These are phyloP conservation scores for Fusarium sambucinum DNA, from an alignment of 2,329 filamentous ascomycete genomes.

Conservation along the genomic window DNA sequence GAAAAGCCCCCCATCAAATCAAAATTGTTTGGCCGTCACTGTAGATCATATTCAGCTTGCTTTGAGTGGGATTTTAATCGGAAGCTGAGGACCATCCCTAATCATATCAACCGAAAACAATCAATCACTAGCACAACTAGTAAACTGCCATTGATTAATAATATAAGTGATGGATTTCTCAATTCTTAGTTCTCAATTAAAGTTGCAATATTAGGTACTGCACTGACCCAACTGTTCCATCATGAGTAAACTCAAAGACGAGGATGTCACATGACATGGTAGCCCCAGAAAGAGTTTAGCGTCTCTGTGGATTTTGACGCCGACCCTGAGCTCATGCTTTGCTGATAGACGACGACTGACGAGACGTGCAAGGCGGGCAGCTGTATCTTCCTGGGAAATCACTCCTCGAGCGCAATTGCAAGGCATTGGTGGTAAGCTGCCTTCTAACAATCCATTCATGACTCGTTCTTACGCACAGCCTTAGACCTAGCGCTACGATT, in stretches of 20 bases:
- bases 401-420: conserved; percentile 6
- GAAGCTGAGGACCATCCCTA: too few species aligned
- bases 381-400: conserved; percentile 16
- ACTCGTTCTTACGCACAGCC: conserved; percentile 15
- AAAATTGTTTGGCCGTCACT: too few species aligned
- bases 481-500: conserved; percentile 29
- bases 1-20: too few species aligned
- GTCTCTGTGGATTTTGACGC: conserved; percentile 35
- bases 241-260: not conserved
- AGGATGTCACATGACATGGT: conserved; percentile 14
- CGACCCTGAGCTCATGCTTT: conserved; percentile 22
- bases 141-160: not conserved
- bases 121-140: not conserved
- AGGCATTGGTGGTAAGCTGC: conserved; percentile 12
- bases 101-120: too few species aligned
- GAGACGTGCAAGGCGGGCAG: conserved; percentile 31
- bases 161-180: not conserved
- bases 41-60: too few species aligned
- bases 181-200: not conserved
- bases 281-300: conserved; percentile 25
- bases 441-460: not conserved
- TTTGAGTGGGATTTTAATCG: too few species aligned
- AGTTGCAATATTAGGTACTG: not conserved
- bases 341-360: conserved; percentile 32
- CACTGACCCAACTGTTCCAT: not conserved